Evolutionary conservation across 768 basidiomycete genomes (phyloP).

Genomic region (Amanita inopinata): DNA sequence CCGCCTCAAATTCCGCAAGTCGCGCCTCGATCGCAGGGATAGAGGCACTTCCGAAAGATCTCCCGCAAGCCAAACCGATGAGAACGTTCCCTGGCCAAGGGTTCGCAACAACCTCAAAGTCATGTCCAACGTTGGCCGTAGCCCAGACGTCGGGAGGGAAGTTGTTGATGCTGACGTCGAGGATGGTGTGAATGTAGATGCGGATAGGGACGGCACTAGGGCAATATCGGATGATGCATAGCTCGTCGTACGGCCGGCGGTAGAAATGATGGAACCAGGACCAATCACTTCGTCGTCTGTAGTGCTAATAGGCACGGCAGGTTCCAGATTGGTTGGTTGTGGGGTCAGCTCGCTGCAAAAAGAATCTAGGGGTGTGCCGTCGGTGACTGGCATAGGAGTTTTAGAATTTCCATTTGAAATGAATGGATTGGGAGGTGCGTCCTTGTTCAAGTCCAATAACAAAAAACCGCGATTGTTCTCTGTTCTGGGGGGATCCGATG

Average conservation of each 20-base stretch:
- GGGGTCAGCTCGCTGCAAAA: slow-evolving; percentile 12
- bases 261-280: too few species aligned
- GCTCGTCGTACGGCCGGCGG: too few species aligned
- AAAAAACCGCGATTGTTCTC: background rate
- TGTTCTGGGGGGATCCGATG: background rate
- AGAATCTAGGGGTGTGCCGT: background rate
- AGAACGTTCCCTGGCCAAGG: slow-evolving; percentile 68
- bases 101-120: slow-evolving; percentile 39
- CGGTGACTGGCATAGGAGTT: background rate
- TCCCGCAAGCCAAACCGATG: slow-evolving; percentile 64
- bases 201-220: background rate
- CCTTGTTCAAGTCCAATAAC: background rate
- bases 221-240: background rate
- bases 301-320: background rate
- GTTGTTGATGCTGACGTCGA: slow-evolving; percentile 5
- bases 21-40: slow-evolving; percentile 30
- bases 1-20: slow-evolving; percentile 29
- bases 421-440: background rate
- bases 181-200: slow-evolving; percentile 9
- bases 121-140: slow-evolving; percentile 14
- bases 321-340: slow-evolving; percentile 12
- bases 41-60: slow-evolving; percentile 38
- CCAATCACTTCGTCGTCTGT: background rate
- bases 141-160: slow-evolving; percentile 11
- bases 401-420: background rate